Evolutionary conservation across 257 asterid genomes (phyloP), one percentile per base, ranked within the genome.

Genomic region (Osmanthus fragrans): DNA sequence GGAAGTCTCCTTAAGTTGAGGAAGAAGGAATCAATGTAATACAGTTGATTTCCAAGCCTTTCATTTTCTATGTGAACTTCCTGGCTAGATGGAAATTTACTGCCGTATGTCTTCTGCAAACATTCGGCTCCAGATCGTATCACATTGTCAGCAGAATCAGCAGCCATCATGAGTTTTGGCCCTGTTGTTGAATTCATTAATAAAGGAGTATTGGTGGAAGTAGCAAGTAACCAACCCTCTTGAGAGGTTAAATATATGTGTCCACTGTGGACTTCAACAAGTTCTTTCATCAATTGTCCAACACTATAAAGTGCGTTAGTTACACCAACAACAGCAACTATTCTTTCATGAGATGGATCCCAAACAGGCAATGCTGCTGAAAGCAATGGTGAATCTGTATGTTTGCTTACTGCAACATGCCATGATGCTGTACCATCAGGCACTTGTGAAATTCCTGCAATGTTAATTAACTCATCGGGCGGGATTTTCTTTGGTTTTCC

Each of bases 351-450:
- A 5, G 87, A 27, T 5, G 97, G 89, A 58, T 87, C 94, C 96
- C 97, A 87, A 27, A 94, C 98, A 0, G 98, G 98, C 85, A 92
- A 78, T 45, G 98, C 98, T 33, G 98, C 98, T 1, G 97, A 85
- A 72, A 94, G 98, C 70, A 94, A 80, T 0, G 98, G 98, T 0
- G 98, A 94, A 74, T 91, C 94, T 1, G 96, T 78, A 29, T 85
- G 89, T 79, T 90, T 94, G 90, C 98, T 94, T 21, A 94, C 98
- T 1, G 98, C 97, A n/a, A 94, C 88, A 58, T 94, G 98, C 98
- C 98, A 94, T 16, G 98, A 79, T 7, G 98, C 97, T 0, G 96
- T 86, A 37, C 98, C 97, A 67, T 94, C 97, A 13, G 98, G 98
- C 8, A 94, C 92, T 74, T 94, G 97, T 11, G 98, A 94, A 42